These are phyloP conservation scores for Oryza officinalis DNA, from an alignment of 176 grass and related monocot species.

Conservation along the genomic window DNA sequence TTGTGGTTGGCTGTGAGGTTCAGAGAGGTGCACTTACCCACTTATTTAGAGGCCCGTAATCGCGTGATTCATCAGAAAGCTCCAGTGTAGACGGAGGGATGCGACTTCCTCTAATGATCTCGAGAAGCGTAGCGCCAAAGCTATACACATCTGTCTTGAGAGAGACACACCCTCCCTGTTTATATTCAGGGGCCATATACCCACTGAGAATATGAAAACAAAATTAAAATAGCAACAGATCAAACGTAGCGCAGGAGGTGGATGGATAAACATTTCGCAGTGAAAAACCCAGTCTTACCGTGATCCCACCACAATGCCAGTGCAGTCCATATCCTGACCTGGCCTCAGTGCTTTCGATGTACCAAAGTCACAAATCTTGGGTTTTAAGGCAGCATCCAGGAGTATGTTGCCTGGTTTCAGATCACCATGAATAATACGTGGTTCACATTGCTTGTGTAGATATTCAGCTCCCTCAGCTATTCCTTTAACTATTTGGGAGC, in stretches of 20 bases:
- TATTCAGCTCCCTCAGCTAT: conserved; percentile 2
- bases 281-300: not conserved
- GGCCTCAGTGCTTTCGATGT: not conserved
- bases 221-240: not conserved
- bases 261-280: not conserved
- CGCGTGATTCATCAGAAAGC: not conserved
- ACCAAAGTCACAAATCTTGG: not conserved
- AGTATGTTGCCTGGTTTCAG: conserved; percentile 26
- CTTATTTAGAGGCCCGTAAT: not conserved
- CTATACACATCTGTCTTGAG: not conserved
- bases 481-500: not conserved
- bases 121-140: not conserved
- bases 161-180: not conserved
- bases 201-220: not conserved
- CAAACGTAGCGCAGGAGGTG: too few relatives aligned
- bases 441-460: conserved; percentile 14
- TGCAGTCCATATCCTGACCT: not conserved
- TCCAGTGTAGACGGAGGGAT: not conserved
- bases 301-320: not conserved
- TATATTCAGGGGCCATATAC: not conserved
- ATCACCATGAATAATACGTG: conserved; percentile 25
- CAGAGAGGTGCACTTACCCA: not conserved
- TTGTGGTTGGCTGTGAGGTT: not conserved
- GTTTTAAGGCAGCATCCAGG: conserved; percentile 15
- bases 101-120: not conserved